Conservation (phyloP, 2,329 filamentous ascomycete species). For the Stagonosporopsis tanaceti region DNA sequence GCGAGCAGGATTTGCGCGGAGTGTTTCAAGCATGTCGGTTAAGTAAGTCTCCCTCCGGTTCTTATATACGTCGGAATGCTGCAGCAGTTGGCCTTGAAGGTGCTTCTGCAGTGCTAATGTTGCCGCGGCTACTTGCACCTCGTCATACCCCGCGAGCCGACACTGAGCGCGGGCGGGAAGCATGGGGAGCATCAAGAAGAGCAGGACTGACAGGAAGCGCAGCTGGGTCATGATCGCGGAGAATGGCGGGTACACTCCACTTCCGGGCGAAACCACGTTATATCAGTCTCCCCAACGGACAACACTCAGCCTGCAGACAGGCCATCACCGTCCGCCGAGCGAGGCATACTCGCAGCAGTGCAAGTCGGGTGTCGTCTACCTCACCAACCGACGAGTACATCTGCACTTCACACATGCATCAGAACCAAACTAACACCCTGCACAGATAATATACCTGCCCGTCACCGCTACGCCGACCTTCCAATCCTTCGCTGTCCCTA, state of each 20-base stretch:
- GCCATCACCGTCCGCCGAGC: constrained; percentile 69
- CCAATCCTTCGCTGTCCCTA: constrained; percentile 87
- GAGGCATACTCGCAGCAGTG: constrained; percentile 74
- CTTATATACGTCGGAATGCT: neutral
- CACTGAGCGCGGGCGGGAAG: constrained; percentile 8
- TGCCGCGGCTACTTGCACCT: constrained; percentile 16
- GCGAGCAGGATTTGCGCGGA: constrained; percentile 29
- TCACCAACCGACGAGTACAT: constrained; percentile 84
- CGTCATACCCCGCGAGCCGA: constrained; percentile 23
- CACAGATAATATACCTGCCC: constrained; percentile 86
- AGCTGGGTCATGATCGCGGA: constrained; percentile 95
- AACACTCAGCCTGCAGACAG: constrained; percentile 75
- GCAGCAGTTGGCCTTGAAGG: constrained; percentile 7
- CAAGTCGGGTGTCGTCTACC: constrained; percentile 76
- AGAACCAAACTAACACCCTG: neutral
- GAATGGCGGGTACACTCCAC: constrained; percentile 75
- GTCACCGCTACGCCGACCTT: constrained; percentile 71
- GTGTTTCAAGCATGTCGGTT: constrained; percentile 47
- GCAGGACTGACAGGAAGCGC: constrained; percentile 46
- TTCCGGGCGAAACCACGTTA: constrained; percentile 83
- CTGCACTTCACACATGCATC: neutral
- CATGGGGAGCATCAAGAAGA: constrained; percentile 34
- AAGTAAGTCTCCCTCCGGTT: constrained; percentile 45
- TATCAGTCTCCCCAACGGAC: constrained; percentile 83
- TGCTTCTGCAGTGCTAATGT: neutral